Evolutionary conservation across 2,329 filamentous ascomycete species (phyloP).

Genomic region (Emergomyces pasteurianus): DNA sequence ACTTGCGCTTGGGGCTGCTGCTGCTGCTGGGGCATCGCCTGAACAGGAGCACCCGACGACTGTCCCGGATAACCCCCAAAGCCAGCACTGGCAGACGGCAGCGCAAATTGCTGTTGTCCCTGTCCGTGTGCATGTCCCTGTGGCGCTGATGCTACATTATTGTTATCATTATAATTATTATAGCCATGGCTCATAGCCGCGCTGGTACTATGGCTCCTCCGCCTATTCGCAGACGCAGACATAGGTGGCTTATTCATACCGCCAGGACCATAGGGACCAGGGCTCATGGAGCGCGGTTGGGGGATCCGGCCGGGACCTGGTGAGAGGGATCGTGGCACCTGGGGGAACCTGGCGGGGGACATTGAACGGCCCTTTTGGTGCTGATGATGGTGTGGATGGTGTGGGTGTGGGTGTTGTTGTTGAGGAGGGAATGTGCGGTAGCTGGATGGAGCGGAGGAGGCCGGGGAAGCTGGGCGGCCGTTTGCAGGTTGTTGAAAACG

Average conservation of each 20-base stretch:
- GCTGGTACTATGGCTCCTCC: constrained; percentile 34
- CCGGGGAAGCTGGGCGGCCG: constrained; percentile 21
- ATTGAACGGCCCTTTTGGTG: constrained; percentile 16
- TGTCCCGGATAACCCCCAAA: constrained; percentile 20
- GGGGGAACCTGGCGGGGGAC: constrained; percentile 21
- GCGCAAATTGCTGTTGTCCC: neutral
- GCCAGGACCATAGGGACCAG: constrained; percentile 32
- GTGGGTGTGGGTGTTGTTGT: neutral
- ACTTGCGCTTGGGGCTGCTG: constrained; percentile 25
- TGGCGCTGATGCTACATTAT: neutral
- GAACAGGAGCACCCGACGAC: constrained; percentile 8
- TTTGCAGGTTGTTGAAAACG: constrained; percentile 10
- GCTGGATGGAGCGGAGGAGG: constrained; percentile 15
- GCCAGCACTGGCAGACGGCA: neutral
- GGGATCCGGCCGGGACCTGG: constrained; percentile 32
- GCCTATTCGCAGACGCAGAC: constrained; percentile 22
- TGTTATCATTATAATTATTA: neutral
- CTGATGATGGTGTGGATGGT: neutral
- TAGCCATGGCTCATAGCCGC: constrained; percentile 16
- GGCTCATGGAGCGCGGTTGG: constrained; percentile 34
- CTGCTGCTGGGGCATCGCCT: constrained; percentile 14
- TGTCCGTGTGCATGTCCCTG: neutral
- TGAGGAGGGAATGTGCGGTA: constrained; percentile 3
- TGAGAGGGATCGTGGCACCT: constrained; percentile 33
- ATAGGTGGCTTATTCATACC: constrained; percentile 31